A percentile compares a stretch with the other conserved stretches of the same genome.
phyloP scores from a whole-genome alignment of 2,329 filamentous ascomycete species.

The Phialemonium atrogriseum region DNA sequence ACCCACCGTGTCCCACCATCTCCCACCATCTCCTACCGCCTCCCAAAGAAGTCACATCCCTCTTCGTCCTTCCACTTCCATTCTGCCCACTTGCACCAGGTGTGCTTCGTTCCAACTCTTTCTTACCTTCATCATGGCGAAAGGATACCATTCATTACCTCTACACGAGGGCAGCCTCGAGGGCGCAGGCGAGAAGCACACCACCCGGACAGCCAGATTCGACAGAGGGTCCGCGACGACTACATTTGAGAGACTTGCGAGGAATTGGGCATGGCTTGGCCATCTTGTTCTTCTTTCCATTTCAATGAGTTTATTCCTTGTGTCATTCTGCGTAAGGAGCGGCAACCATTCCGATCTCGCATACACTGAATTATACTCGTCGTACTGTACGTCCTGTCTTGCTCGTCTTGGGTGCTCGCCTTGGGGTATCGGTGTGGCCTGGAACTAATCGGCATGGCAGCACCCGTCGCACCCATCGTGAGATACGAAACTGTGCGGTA shows the following conservation, averaged over 20 bases:
- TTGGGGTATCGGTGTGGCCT: slow-evolving; percentile 7
- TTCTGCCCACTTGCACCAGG: slow-evolving; percentile 16
- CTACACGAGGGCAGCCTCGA: slow-evolving; percentile 26
- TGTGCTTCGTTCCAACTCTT: slow-evolving; percentile 14
- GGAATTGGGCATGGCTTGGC: slow-evolving; percentile 29
- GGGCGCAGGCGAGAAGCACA: slow-evolving; percentile 12
- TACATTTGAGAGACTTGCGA: slow-evolving; percentile 6
- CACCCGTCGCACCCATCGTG: slow-evolving; percentile 36
- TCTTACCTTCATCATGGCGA: slow-evolving; percentile 19
- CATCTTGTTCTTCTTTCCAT: slow-evolving; percentile 30
- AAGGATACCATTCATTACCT: slow-evolving; percentile 24
- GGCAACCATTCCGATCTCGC: slow-evolving; percentile 21
- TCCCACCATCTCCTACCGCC: no score
- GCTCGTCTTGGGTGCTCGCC: neutral
- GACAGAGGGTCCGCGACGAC: slow-evolving; percentile 4
- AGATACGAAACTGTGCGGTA: slow-evolving; percentile 41
- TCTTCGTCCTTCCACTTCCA: neutral
- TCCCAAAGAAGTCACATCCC: no score
- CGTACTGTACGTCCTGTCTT: slow-evolving; percentile 26
- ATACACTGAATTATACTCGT: slow-evolving; percentile 31
- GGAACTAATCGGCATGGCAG: slow-evolving; percentile 18
- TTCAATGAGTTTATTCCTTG: slow-evolving; percentile 30
- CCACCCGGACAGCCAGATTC: slow-evolving; percentile 5
- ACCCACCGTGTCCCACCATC: no score
- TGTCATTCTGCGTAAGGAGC: slow-evolving; percentile 29